A percentile compares a stretch with the other conserved stretches of the same genome.
These are phyloP conservation scores for Ailanthus altissimus DNA, from an alignment of 345 rosid genomes.

Conservation along the genomic window DNA sequence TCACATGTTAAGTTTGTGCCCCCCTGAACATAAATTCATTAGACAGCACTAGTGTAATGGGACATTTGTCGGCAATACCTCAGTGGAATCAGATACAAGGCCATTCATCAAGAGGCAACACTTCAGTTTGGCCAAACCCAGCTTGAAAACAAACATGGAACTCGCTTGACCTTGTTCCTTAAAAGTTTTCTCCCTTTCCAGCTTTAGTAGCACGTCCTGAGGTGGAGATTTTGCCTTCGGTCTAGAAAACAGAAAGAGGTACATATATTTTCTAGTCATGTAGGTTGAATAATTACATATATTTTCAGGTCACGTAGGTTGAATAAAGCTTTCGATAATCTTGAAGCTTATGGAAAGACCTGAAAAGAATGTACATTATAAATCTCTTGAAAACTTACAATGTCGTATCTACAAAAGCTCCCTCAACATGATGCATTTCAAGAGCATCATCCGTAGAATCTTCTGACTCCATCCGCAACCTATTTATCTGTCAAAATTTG, in stretches of 20 bases:
- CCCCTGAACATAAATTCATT: neutral
- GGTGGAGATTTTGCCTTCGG: constrained; percentile 80
- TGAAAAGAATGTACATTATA: constrained; percentile 16
- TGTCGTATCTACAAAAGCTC: constrained; percentile 83
- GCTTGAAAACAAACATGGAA: constrained; percentile 81
- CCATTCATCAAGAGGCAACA: constrained; percentile 93
- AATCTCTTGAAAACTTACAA: constrained; percentile 52
- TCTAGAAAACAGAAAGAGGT: constrained; percentile 40
- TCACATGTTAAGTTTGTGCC: neutral
- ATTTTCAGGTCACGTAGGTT: neutral
- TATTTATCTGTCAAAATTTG: constrained; percentile 61
- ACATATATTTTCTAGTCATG: neutral
- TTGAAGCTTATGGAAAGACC: neutral
- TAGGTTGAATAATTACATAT: constrained; percentile 3
- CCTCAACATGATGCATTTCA: constrained; percentile 87
- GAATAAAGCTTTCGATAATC: constrained; percentile 9
- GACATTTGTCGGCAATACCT: constrained; percentile 51
- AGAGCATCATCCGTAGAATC: constrained; percentile 60
- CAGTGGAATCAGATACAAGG: constrained; percentile 79
- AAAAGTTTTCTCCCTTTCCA: constrained; percentile 68
- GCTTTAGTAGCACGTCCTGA: constrained; percentile 77
- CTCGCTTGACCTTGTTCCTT: constrained; percentile 64
- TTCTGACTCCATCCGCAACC: constrained; percentile 56
- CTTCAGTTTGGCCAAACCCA: constrained; percentile 74
- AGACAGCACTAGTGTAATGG: neutral